phyloP scores from a whole-genome alignment of 768 basidiomycete genomes.

The Naganishia randhawae region DNA sequence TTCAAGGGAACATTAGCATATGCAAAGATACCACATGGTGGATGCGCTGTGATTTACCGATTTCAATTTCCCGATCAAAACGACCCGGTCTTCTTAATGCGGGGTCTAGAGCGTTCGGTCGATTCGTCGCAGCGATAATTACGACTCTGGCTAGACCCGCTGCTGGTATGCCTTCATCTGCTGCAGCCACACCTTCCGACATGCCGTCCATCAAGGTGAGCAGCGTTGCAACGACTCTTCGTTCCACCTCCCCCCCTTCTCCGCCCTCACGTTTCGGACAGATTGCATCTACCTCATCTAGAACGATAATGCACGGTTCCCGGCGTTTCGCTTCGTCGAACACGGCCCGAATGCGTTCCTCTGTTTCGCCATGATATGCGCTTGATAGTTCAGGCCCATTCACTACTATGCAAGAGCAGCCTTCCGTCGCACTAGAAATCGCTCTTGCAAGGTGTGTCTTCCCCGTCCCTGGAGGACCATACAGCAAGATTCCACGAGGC shows the following conservation, averaged over 20 bases:
- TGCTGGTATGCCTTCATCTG: conserved; percentile 35
- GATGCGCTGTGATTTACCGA: conserved; percentile 58
- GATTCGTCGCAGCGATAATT: conserved; percentile 92
- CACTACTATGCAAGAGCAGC: conserved; percentile 82
- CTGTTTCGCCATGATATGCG: conserved; percentile 96
- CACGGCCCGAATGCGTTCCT: conserved; percentile 80
- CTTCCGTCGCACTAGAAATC: conserved; percentile 74
- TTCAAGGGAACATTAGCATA: background rate
- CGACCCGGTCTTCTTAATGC: conserved; percentile 82
- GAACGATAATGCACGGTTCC: conserved; percentile 85
- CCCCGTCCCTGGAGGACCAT: conserved; percentile 95
- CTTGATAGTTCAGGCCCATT: conserved; percentile 94
- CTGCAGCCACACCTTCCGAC: conserved; percentile 57
- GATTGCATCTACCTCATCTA: conserved; percentile 94
- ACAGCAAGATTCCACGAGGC: conserved; percentile 87
- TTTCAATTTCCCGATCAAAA: conserved; percentile 93
- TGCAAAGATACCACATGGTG: background rate
- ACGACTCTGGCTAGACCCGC: conserved; percentile 60
- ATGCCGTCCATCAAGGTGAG: conserved; percentile 89
- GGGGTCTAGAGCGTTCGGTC: conserved; percentile 92
- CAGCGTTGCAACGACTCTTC: conserved; percentile 88
- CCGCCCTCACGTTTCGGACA: conserved; percentile 86
- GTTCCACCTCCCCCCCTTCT: conserved; percentile 90
- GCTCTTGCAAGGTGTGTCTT: conserved; percentile 95
- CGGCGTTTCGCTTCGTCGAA: conserved; percentile 76